A percentile compares a stretch with the other conserved stretches of the same genome.
phyloP scores from a whole-genome alignment of 768 basidiomycete species.

The Kwoniella shandongensis region DNA sequence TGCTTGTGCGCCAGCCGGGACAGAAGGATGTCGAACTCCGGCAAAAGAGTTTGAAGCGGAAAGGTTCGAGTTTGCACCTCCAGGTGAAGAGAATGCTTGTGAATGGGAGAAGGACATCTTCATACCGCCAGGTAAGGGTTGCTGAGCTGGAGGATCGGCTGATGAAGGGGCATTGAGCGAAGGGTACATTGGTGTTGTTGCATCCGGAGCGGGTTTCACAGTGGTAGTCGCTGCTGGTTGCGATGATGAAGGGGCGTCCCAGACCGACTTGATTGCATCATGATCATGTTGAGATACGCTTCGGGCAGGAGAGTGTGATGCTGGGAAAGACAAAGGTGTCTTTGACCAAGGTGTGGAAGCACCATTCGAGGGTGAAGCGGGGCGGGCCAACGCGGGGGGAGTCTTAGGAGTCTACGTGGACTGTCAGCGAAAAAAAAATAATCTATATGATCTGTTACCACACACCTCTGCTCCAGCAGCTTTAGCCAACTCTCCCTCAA shows the following conservation, averaged over 20 bases:
- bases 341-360: constrained; percentile 33
- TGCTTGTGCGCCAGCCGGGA: constrained; percentile 2
- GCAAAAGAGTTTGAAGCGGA: not conserved
- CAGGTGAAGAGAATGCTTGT: constrained; percentile 23
- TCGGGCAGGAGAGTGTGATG: constrained; percentile 29
- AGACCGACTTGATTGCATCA: constrained; percentile 43
- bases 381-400: constrained; percentile 25
- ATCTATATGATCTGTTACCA: not conserved
- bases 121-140: constrained; percentile 11
- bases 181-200: constrained; percentile 35
- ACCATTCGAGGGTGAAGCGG: constrained; percentile 19
- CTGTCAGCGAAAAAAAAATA: constrained; percentile 2
- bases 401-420: constrained; percentile 33
- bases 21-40: constrained; percentile 4
- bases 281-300: constrained; percentile 29
- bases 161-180: constrained; percentile 40
- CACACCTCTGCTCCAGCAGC: constrained; percentile 35
- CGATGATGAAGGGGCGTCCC: constrained; percentile 25
- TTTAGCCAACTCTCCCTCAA: constrained; percentile 2
- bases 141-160: constrained; percentile 19
- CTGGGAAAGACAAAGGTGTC: constrained; percentile 25
- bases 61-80: constrained; percentile 4
- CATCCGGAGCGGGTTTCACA: constrained; percentile 7
- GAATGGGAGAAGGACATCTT: constrained; percentile 22
- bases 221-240: constrained; percentile 4